Base-by-base conservation (phyloP, 1,284 basidiomycete species). In the Sphaerobolus stellatus region DNA sequence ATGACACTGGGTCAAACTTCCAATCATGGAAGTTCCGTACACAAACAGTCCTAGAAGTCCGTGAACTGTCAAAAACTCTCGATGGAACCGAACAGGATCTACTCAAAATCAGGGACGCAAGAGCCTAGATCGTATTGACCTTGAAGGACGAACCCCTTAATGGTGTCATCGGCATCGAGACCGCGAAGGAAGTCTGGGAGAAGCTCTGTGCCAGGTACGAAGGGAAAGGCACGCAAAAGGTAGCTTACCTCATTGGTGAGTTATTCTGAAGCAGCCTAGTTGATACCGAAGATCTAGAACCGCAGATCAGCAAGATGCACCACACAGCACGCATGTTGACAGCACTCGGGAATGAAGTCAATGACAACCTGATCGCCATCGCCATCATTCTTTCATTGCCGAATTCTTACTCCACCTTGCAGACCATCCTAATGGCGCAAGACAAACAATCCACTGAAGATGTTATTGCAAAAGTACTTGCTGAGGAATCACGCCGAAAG, bases 171-270 rank as follows among this genome's bases (percentile, higher is more conserved):
- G 24, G 29, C 6, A 14, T 48, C 27, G 27, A 16, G 27, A 18
- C 29, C 18, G 27, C 47, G 16, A 48, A 48, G 29, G 27, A 48
- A n/a, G 47, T 33, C n/a, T 48, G 27, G 47, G 47, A 48, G n/a
- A 48, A 48, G 47, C 24, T 48, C 13, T 20, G 27, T 25, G 27
- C 47, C 33, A 9, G 27, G 18, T 48, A 48, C 24, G 29, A 48
- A 48, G 47, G 47, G n/a, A 48, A 48, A 18, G 47, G 47, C n/a
- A 33, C 24, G 16, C 47, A 48, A 25, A 48, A 48, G 29, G 47
- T 48, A 6, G 29, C 47, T n/a, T 48, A 48, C 47, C 47, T 48
- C n/a, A 48, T 48, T 33, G 29, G 47, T 29, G 27, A 48, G n/a
- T 30, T 48, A 25, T 48, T 48, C 47, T 25, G 47, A 30, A 33